Base-by-base conservation (phyloP, 352 stramenopile species). In the Paralagenidium karlingii region DNA sequence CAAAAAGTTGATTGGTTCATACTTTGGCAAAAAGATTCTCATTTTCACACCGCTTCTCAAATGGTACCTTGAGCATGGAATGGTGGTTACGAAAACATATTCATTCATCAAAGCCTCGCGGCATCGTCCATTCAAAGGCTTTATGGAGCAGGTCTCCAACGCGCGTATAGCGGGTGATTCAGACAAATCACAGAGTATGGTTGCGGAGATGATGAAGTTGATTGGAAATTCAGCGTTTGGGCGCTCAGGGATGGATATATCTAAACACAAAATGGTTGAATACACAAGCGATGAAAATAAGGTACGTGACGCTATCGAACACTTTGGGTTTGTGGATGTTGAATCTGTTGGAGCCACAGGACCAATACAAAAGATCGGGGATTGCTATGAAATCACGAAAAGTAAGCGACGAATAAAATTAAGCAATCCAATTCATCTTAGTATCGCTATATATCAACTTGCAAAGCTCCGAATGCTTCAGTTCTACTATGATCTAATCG, bases 11-110 rank as follows among this genome's bases (percentile, higher is more conserved):
- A 61, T 67, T 21, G 49, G 53, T 15, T 51, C 33, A 11, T 68
- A 63, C 27, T 68, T 68, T 36, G 59, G 53, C 6, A 43, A 53
- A 19, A 38, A 57, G 12, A 63, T 62, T 28, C 40, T 67, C 1
- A 58, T 70, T 10, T 67, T 61, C 27, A 40, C 52, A 3, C 51
- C 55, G 10, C 24, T 63, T 6, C 30, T 69, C 0, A 63, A 60
- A 10, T 69, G 59, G 55, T 69, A 69, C 20, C 10, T 64, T 10
- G 21, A n/a, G 1, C 51, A 68, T 27, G 58, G 58, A 3, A 18
- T 64, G 6, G 40, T 40, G 1, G 40, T 58, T 26, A 59, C 40
- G 3, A 59, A 63, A 21, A 47, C 31, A 21, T 51, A 68, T 27
- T 45, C 15, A 10, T 65, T 64, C 20, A 46, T 65, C 21, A 58